Base-by-base conservation (phyloP, 495 filamentous ascomycete species). In the Cetradonia linearis region DNA sequence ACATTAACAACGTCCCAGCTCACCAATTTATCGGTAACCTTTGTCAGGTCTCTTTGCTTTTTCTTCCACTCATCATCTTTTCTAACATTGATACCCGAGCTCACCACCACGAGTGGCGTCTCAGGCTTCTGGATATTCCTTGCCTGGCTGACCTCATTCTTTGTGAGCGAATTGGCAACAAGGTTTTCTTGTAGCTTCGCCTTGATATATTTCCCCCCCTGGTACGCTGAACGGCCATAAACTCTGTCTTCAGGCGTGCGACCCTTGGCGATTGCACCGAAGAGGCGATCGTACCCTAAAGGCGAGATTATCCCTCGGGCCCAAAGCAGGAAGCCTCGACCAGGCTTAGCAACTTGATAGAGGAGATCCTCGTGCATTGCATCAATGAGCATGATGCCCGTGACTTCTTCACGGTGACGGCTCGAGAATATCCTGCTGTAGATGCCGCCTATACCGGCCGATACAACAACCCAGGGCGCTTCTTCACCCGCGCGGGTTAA, bases 151-250 rank as follows among this genome's bases (percentile, higher is more conserved):
- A 95, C 81, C 64, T 98, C 93, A 28, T 86, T 87, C 63, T 82
- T 85, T 20, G 89, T 89, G 56, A 96, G 80, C 3, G 84, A 85
- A 58, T 84, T 77, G 11, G 91, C 93, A 23, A 95, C 89, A 1
- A 96, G 74, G 59, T 86, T 92, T 74, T 98, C 93, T 71, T 98
- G 93, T 38, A 98, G 76, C 69, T 91, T 90, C 5, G 89, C 86
- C 66, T 90, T 93, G 69, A 96, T 84, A 66, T 80, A 85, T 63
- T 86, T 88, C 16, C 86, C 91, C 18, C 76, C 80, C 70, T 94
- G 88, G 64, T 91, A 86, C 0, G 89, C 83, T 8, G 81, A 80
- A 28, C 80, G 76, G 5, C 93, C 93, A 65, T 85, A 88, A 5
- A 92, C 82, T 1, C 93, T 86, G 67, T 96, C 93, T 67, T 87